phyloP scores from a whole-genome alignment of 805 yeast species.

The Lachancea lanzarotensis region DNA sequence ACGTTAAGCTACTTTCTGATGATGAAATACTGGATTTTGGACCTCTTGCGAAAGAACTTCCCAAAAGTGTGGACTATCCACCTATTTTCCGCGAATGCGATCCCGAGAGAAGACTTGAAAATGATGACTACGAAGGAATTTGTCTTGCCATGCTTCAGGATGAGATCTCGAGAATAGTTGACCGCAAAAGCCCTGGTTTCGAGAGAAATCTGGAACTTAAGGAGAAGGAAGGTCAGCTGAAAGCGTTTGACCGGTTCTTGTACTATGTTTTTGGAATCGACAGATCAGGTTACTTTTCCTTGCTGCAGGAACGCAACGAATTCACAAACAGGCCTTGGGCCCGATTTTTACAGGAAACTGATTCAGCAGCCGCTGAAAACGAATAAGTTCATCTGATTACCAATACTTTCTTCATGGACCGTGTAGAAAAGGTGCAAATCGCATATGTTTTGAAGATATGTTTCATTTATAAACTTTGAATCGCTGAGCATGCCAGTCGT shows the following conservation, averaged over 20 bases:
- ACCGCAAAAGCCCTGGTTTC: conserved; percentile 14
- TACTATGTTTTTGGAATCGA: conserved; percentile 24
- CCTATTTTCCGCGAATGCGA: conserved; percentile 18
- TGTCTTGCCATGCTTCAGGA: conserved; percentile 15
- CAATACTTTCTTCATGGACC: too few relatives aligned
- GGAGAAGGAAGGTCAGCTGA: conserved; percentile 13
- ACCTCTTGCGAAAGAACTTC: neutral
- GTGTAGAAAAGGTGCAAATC: neutral
- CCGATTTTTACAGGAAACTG: conserved; percentile 8
- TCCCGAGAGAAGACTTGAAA: conserved; percentile 19
- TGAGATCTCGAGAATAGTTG: conserved; percentile 6
- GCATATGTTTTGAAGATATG: neutral
- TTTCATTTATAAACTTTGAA: conserved; percentile 1
- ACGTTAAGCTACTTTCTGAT: neutral
- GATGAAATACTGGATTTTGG: conserved; percentile 3
- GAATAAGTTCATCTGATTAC: neutral
- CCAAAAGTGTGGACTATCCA: conserved; percentile 13
- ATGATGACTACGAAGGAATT: conserved; percentile 18
- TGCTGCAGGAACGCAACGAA: conserved; percentile 18
- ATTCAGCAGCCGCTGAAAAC: neutral
- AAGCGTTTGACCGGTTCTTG: conserved; percentile 16
- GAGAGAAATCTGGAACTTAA: conserved; percentile 23
- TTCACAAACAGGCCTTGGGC: conserved; percentile 18
- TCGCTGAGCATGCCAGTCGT: conserved; percentile 15
- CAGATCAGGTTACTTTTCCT: conserved; percentile 20